A percentile compares a stretch with the other conserved stretches of the same genome.
Conservation (phyloP, 2,329 filamentous ascomycete genomes). For the Fusarium paranaense region DNA sequence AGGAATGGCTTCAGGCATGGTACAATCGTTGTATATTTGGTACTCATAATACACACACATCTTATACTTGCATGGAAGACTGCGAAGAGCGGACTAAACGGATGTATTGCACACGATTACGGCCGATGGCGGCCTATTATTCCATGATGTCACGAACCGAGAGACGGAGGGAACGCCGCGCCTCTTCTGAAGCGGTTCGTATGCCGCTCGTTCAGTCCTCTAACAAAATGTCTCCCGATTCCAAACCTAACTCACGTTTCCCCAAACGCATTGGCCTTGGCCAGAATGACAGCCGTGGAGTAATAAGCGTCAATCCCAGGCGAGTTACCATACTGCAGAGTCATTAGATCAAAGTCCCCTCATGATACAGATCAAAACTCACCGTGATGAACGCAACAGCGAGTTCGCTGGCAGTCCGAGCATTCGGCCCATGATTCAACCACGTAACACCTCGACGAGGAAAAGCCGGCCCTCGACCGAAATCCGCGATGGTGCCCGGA, state of each 20-base stretch:
- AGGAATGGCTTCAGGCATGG: background rate
- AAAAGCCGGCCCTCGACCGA: background rate
- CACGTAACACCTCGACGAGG: constrained; percentile 4
- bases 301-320: constrained; percentile 2
- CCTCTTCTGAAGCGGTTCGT: background rate
- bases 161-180: background rate
- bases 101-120: background rate
- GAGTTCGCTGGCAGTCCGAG: background rate
- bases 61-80: background rate
- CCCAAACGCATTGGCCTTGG: background rate
- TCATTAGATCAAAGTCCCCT: background rate
- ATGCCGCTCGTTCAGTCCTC: background rate
- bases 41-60: background rate
- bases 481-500: background rate
- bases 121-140: background rate
- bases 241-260: background rate
- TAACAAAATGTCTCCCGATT: background rate
- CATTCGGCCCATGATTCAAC: constrained; percentile 13
- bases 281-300: constrained; percentile 18
- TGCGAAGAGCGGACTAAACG: background rate
- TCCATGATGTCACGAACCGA: background rate
- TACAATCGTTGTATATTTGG: background rate
- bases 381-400: constrained; percentile 4
- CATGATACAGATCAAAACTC: background rate
- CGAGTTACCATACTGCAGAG: constrained; percentile 7